phyloP scores from a whole-genome alignment of 164 flowering plant genomes.

The Macadamia integrifolia region DNA sequence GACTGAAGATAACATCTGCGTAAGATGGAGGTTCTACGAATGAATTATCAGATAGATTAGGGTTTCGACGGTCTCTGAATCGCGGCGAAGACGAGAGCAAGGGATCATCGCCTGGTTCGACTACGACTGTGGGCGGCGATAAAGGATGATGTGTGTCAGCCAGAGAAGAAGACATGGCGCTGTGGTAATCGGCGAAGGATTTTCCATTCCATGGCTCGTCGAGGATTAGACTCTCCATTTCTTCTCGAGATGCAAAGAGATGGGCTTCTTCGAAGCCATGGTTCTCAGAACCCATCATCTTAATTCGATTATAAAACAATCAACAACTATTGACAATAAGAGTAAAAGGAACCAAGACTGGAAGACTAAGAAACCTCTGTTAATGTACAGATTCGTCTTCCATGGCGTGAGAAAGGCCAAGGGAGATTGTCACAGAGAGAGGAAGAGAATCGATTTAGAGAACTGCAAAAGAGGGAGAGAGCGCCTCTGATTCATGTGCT shows the following conservation, averaged over 20 bases:
- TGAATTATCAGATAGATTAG: conserved; percentile 19
- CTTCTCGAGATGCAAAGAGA: conserved; percentile 48
- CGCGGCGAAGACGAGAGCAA: conserved; percentile 10
- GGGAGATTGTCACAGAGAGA: neutral
- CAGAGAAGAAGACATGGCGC: conserved; percentile 43
- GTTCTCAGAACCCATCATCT: conserved; percentile 70
- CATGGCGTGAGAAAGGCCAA: neutral
- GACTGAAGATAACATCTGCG: conserved; percentile 45
- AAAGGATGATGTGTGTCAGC: conserved; percentile 38
- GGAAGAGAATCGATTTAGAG: neutral
- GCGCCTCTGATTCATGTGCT: neutral
- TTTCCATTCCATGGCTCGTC: conserved; percentile 33
- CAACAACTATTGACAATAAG: too few relatives aligned
- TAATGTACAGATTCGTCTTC: too few relatives aligned
- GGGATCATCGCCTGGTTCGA: conserved; percentile 15
- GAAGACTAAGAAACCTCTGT: neutral
- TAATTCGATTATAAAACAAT: neutral
- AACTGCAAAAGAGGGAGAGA: neutral
- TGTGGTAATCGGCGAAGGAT: conserved; percentile 30
- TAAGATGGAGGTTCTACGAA: conserved; percentile 34
- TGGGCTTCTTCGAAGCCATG: conserved; percentile 44
- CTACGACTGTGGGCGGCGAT: conserved; percentile 11
- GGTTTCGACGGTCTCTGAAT: conserved; percentile 8
- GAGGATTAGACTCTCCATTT: conserved; percentile 59
- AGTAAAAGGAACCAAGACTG: too few relatives aligned